Evolutionary conservation across 2,329 filamentous ascomycete species (phyloP), one percentile per base, ranked within the genome.

Genomic region (Exutisphaerella laricina): DNA sequence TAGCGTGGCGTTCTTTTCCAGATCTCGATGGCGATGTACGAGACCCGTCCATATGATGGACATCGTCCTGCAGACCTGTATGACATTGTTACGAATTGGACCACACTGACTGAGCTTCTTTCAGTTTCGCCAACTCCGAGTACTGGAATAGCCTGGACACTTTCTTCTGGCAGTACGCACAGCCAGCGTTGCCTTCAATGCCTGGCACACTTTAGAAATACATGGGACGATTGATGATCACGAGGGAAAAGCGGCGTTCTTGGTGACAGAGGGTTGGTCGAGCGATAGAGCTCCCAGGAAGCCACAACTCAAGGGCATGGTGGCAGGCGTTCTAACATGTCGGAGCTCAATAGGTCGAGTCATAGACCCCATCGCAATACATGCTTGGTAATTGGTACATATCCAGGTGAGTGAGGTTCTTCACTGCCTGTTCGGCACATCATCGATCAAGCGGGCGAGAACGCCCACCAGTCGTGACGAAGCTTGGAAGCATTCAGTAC

Each of bases 41-140:
- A 4, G 37, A 31, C 4, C 10, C 32, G 14, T 40, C 21, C 26
- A 40, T 23, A 12, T 37, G 30, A 32, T 16, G 17, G 38, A 28
- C 17, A 18, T 22, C n/a, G n/a, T n/a, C n/a, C n/a, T n/a, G n/a
- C 13, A 40, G 36, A 30, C 23, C 33, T 17, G 23, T 30, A 22
- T 32, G 18, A 25, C 39, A 21, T 28, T 21, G 16, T 37, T 37
- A 37, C 32, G 22, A 35, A 18, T 16, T 17, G 23, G 14, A 30
- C 12, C 10, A n/a, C 41, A 45, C 49, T 52, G 41, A 52, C 44
- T 12, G 16, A 20, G 22, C 32, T 31, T 35, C 28, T 35, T 41
- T 25, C 49, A 58, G 56, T 42, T 58, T 58, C 43, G 56, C 56
- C 23, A 56, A 56, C 31, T 53, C 51, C 25, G 51, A 58, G 25